Conservation (phyloP, 768 basidiomycete genomes). For the Phlebiopsis gigantea region DNA sequence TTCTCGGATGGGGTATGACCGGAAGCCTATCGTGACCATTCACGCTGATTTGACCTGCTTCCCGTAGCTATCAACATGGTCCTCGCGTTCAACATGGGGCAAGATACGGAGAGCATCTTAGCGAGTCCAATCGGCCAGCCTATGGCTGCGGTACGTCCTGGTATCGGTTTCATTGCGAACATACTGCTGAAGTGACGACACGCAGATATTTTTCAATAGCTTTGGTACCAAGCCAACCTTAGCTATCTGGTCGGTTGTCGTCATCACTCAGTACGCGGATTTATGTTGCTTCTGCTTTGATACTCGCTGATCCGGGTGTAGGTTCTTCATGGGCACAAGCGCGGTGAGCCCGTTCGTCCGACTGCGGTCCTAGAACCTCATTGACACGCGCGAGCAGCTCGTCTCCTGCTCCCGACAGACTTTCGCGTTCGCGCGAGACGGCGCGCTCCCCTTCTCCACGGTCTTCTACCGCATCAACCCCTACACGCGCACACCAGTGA, state of each 20-base stretch:
- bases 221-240: constrained; percentile 44
- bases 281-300: neutral
- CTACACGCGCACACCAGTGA: constrained; percentile 48
- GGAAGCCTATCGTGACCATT: neutral
- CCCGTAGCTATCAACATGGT: constrained; percentile 41
- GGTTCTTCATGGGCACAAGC: constrained; percentile 50
- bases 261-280: constrained; percentile 38
- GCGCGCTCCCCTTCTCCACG: constrained; percentile 53
- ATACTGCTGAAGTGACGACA: neutral
- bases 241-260: constrained; percentile 49
- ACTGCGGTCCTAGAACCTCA: neutral
- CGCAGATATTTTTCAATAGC: constrained; percentile 40
- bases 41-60: neutral
- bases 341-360: constrained; percentile 27
- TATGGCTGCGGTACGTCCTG: constrained; percentile 25
- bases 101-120: constrained; percentile 36
- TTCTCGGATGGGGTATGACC: constrained; percentile 54
- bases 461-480: constrained; percentile 50
- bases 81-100: constrained; percentile 56
- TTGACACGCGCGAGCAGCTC: constrained; percentile 22
- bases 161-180: neutral
- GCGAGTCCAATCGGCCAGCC: constrained; percentile 35
- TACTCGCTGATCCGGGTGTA: constrained; percentile 9
- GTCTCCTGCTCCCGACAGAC: constrained; percentile 49
- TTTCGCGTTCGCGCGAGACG: constrained; percentile 56